Evolutionary conservation across 345 rosid genomes (phyloP).

Genomic region (Acer campestre): DNA sequence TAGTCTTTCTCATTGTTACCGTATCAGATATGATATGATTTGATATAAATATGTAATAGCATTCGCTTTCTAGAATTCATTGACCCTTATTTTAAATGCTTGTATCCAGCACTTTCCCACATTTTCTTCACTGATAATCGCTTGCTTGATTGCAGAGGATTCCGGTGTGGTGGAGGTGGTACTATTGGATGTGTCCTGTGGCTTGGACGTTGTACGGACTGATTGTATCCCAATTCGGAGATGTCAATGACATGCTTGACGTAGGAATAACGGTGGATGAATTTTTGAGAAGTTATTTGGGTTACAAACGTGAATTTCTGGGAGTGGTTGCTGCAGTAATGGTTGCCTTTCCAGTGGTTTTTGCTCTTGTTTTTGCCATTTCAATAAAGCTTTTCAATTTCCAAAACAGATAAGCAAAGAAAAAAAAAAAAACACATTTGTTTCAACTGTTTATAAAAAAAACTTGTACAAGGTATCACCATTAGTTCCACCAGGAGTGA

Average conservation of each 20-base stretch:
- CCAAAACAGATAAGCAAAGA: slow-evolving; percentile 22
- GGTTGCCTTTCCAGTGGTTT: slow-evolving; percentile 18
- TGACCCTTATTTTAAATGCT: too few relatives aligned
- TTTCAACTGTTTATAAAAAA: too few relatives aligned
- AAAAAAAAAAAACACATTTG: too few relatives aligned
- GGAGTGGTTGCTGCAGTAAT: slow-evolving; percentile 16
- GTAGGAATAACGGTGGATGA: slow-evolving; percentile 17
- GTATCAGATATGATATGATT: too few relatives aligned
- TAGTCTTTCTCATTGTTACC: neutral
- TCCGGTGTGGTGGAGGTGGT: slow-evolving; percentile 59
- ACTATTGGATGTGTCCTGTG: slow-evolving; percentile 50
- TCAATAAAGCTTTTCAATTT: slow-evolving; percentile 20
- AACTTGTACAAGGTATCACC: too few relatives aligned
- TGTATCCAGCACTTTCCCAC: too few relatives aligned
- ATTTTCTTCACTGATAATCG: neutral
- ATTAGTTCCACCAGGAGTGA: too few relatives aligned
- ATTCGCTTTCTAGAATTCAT: too few relatives aligned
- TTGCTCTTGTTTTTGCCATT: slow-evolving; percentile 21
- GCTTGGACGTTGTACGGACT: slow-evolving; percentile 57
- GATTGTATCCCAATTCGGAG: slow-evolving; percentile 46
- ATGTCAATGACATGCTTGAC: slow-evolving; percentile 14
- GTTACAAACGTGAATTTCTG: slow-evolving; percentile 25
- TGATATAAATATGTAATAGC: too few relatives aligned
- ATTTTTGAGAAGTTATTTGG: slow-evolving; percentile 17
- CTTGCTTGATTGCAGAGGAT: slow-evolving; percentile 32